These are phyloP conservation scores for Trypanosoma conorhini DNA, from an alignment of 208 protist genomes.

Conservation along the genomic window DNA sequence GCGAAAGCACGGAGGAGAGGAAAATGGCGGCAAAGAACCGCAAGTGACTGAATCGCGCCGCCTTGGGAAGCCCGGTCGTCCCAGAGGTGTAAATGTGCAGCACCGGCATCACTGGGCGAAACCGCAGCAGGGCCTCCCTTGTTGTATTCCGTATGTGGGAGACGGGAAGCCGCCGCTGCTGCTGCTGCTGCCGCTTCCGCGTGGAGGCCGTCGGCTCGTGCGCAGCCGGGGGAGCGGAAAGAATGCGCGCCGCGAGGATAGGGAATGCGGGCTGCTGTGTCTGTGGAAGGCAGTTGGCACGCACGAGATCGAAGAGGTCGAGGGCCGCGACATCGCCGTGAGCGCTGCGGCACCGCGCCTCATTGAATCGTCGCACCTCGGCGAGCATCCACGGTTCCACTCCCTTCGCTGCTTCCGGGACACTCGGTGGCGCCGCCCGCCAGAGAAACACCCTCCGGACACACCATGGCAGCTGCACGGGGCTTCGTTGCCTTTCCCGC, in stretches of 20 bases:
- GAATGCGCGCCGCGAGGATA: constrained; percentile 8
- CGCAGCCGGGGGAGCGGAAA: background rate
- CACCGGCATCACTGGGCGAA: constrained; percentile 47
- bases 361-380: constrained; percentile 37
- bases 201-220: background rate
- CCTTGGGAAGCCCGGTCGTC: constrained; percentile 88
- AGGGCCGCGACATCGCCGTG: constrained; percentile 4
- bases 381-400: constrained; percentile 17
- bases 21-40: constrained; percentile 63
- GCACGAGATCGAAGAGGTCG: constrained; percentile 42
- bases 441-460: constrained; percentile 60
- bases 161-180: background rate
- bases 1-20: constrained; percentile 42
- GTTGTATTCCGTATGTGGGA: background rate
- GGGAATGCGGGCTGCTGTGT: background rate
- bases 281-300: constrained; percentile 12
- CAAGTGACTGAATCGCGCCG: constrained; percentile 69
- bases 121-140: constrained; percentile 33
- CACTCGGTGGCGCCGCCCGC: constrained; percentile 28
- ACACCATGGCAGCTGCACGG: constrained; percentile 39
- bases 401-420: background rate
- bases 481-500: background rate
- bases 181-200: background rate
- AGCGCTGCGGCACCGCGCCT: background rate
- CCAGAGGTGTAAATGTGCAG: constrained; percentile 89